Base-by-base conservation (phyloP, 2,329 filamentous ascomycete genomes). In the Colletotrichum paranaense region DNA sequence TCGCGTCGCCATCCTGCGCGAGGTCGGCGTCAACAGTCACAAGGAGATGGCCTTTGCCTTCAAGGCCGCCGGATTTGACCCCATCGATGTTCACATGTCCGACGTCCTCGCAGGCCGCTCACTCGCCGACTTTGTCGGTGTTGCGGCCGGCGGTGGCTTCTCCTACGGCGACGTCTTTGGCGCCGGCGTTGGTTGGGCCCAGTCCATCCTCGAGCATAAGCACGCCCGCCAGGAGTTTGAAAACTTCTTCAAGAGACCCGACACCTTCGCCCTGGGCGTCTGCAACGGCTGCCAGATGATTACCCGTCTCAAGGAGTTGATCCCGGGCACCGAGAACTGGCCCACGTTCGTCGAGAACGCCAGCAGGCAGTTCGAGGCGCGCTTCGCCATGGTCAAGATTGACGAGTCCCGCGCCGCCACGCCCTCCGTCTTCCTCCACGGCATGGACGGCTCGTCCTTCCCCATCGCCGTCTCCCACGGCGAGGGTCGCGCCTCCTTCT, bases 41-140 rank as follows among this genome's bases (percentile, higher is more conserved):
- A 92, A 95, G n/a, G 97, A 99, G 83, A 97, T 99, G 94, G 97
- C 97, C 1, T 98, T 97, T 80, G 95, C 95, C 62, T 98, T 98
- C 88, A 92, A 93, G 76, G 92, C 92, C 46, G 96, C 97, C 56
- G 96, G 96, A 49, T 98, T 98, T 85, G 92, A 95, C 62, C 91
- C 95, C 16, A 90, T 98, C 59, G 96, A 99, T 80, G 93, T 98
- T 1, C 96, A 98, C 87, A 98, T 99, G 97, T 97, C 93, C 4
- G 96, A 98, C 78, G 92, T 98, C 68, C 91, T 94, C 28, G 91
- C 91, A 12, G 93, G 94, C 19, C 91, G 94, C 74, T 95, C 94
- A 0, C 91, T 99, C 9, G 88, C 92, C 53, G 92, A 92, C 75
- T 98, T 98, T 82, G 92, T 92, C 38, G 97, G 97, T 77, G 88